Conservation (phyloP, 441 rosid species). For the Adansonia madagascariensis region DNA sequence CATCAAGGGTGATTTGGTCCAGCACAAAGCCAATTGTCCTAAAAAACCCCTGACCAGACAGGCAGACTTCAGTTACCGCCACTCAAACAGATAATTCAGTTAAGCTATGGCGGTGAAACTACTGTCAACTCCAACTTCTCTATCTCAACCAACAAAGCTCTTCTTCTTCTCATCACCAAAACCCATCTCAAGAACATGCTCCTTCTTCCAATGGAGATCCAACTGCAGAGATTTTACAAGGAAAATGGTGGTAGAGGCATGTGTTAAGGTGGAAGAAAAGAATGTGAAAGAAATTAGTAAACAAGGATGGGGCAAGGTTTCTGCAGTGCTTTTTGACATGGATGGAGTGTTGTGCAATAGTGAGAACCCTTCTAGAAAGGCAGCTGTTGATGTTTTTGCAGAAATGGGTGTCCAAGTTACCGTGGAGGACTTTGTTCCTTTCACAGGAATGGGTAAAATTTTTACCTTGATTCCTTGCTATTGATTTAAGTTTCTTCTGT, state of each 20-base stretch:
- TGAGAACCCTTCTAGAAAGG: conserved; percentile 83
- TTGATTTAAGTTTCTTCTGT: conserved; percentile 1
- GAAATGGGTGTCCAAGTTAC: conserved; percentile 91
- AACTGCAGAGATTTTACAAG: conserved; percentile 27
- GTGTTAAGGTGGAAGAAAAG: conserved; percentile 58
- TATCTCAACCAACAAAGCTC: conserved; percentile 41
- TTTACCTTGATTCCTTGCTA: background rate
- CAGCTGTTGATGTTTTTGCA: conserved; percentile 82
- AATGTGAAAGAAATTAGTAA: conserved; percentile 36
- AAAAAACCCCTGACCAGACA: background rate
- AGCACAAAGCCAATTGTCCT: background rate
- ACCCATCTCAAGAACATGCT: conserved; percentile 35
- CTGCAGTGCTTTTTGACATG: conserved; percentile 93
- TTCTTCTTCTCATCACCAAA: conserved; percentile 37
- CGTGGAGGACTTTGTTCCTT: conserved; percentile 82
- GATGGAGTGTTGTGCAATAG: conserved; percentile 93
- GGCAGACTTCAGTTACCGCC: conserved; percentile 5
- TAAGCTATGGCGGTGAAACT: conserved; percentile 58
- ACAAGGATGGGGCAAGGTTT: conserved; percentile 78
- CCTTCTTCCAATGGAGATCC: conserved; percentile 32
- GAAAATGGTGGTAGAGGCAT: conserved; percentile 49
- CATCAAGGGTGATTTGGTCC: conserved; percentile 25
- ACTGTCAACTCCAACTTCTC: conserved; percentile 51
- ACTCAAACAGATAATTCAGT: conserved; percentile 22
- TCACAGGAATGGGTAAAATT: conserved; percentile 77